These are phyloP conservation scores for Dactylellina drechsleri DNA, from an alignment of 2,329 filamentous ascomycete species.

Conservation along the genomic window DNA sequence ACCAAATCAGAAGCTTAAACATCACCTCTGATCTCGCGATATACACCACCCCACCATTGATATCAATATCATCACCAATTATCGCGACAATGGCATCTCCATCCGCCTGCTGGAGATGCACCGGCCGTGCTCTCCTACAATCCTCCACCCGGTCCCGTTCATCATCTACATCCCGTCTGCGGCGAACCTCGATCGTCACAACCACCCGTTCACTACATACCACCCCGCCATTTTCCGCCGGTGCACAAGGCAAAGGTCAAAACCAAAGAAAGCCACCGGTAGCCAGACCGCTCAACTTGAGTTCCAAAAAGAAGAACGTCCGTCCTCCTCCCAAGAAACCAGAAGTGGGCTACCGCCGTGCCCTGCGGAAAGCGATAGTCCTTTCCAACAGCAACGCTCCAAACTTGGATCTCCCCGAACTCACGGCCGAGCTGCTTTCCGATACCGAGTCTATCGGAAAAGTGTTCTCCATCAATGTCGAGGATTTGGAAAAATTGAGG, in stretches of 20 bases:
- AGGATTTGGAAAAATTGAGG: constrained; percentile 80
- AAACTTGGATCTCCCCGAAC: constrained; percentile 75
- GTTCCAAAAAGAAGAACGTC: constrained; percentile 54
- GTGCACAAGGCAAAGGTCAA: constrained; percentile 11
- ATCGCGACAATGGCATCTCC: constrained; percentile 55
- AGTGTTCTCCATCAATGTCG: constrained; percentile 75
- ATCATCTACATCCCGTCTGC: constrained; percentile 21
- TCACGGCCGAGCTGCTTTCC: constrained; percentile 69
- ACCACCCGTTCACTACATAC: constrained; percentile 35
- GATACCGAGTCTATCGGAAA: constrained; percentile 70
- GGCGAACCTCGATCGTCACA: constrained; percentile 26
- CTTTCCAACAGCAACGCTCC: constrained; percentile 95
- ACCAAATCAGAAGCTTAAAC: not conserved
- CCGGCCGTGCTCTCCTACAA: constrained; percentile 53
- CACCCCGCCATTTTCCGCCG: constrained; percentile 23
- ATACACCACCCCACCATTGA: constrained; percentile 11
- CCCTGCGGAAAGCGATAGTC: constrained; percentile 85
- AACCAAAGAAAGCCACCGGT: constrained; percentile 35
- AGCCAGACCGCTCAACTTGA: constrained; percentile 52
- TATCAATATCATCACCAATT: not conserved
- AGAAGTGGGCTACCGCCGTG: constrained; percentile 78
- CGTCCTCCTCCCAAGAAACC: constrained; percentile 31
- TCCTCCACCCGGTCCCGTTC: constrained; percentile 40
- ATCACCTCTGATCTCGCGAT: not conserved
- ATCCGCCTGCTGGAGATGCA: constrained; percentile 56